Percentiles rank a stretch among this genome's conserved stretches.
These are phyloP conservation scores for Aspergillus diversus DNA, from an alignment of 495 filamentous ascomycete genomes.

Conservation along the genomic window DNA sequence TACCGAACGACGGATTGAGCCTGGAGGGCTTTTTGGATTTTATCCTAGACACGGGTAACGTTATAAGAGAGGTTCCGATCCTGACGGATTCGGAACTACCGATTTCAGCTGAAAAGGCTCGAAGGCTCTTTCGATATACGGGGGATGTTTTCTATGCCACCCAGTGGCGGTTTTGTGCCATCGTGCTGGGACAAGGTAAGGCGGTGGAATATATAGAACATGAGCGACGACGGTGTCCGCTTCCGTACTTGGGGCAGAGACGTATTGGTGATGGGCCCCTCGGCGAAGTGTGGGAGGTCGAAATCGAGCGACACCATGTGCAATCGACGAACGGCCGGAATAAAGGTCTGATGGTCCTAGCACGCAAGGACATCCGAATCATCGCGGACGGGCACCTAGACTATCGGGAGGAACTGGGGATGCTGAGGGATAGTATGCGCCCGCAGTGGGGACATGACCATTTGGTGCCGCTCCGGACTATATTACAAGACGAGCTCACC, in stretches of 20 bases:
- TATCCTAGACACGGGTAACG: not conserved
- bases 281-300: conserved; percentile 24
- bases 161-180: conserved; percentile 27
- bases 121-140: conserved; percentile 5
- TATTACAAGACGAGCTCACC: conserved; percentile 18
- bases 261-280: conserved; percentile 19
- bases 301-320: conserved; percentile 22
- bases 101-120: conserved; percentile 4
- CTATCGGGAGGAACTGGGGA: conserved; percentile 18
- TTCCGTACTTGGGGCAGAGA: conserved; percentile 24
- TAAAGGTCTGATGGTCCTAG: conserved; percentile 8
- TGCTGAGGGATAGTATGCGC: conserved; percentile 17
- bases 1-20: not conserved
- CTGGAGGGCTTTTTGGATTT: not conserved
- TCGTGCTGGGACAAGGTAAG: conserved; percentile 18
- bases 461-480: conserved; percentile 20
- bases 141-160: conserved; percentile 17
- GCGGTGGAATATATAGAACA: conserved; percentile 19
- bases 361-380: conserved; percentile 27
- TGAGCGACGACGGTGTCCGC: conserved; percentile 13
- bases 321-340: conserved; percentile 3
- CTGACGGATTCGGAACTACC: conserved; percentile 19
- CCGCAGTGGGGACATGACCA: conserved; percentile 19
- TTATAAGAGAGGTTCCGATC: not conserved
- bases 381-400: conserved; percentile 1